A percentile compares a stretch with the other conserved stretches of the same genome.
phyloP scores from a whole-genome alignment of 176 grass and related monocot species.

The Luzula sylvatica region DNA sequence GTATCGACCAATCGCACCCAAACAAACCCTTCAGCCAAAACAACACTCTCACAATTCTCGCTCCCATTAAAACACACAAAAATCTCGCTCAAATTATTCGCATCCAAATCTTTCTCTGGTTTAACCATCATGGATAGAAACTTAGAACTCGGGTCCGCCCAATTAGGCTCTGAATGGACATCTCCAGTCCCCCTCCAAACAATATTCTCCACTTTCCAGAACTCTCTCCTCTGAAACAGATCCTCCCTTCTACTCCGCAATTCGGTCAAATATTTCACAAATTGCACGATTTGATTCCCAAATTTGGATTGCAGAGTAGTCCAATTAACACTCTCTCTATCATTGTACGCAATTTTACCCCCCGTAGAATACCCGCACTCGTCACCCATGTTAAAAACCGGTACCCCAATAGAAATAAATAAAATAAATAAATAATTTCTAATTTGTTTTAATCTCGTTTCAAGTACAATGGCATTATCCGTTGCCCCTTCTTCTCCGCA shows the following conservation, averaged over 20 bases:
- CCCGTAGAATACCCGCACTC: constrained; percentile 61
- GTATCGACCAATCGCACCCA: constrained; percentile 94
- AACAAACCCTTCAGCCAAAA: constrained; percentile 58
- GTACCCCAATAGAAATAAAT: constrained; percentile 70
- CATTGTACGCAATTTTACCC: constrained; percentile 50
- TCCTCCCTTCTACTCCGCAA: constrained; percentile 46
- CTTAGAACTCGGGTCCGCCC: constrained; percentile 50
- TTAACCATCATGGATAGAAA: constrained; percentile 63
- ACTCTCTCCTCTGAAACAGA: constrained; percentile 68
- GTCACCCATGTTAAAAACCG: constrained; percentile 90
- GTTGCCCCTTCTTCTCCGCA: constrained; percentile 79
- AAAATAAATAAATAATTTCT: constrained; percentile 73
- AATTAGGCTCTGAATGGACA: constrained; percentile 42
- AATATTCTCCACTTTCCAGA: constrained; percentile 84
- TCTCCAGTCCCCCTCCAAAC: constrained; percentile 53
- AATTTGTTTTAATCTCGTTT: constrained; percentile 69
- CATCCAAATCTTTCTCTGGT: constrained; percentile 22
- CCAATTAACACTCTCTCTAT: constrained; percentile 64
- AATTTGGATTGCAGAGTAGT: constrained; percentile 41
- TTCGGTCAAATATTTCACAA: constrained; percentile 64
- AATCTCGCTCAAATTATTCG: constrained; percentile 37
- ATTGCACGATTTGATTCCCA: constrained; percentile 58
- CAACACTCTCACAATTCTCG: constrained; percentile 19
- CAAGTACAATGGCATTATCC: constrained; percentile 47
- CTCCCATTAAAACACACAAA: constrained; percentile 79